phyloP scores from a whole-genome alignment of 2,329 filamentous ascomycete species.

The Botryotinia convoluta region DNA sequence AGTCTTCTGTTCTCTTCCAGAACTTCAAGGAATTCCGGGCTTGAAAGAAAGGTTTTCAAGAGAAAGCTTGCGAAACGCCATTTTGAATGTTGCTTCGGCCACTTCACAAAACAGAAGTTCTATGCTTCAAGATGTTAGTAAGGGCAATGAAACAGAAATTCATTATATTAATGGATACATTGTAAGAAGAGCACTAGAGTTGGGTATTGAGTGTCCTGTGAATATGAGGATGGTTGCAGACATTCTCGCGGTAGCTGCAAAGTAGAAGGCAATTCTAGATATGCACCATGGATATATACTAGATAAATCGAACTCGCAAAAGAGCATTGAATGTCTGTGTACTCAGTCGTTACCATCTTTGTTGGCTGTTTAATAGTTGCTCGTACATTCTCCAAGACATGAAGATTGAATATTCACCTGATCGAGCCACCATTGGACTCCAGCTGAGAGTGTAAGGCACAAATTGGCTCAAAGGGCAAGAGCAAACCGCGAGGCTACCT shows the following conservation, averaged over 20 bases:
- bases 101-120: slow-evolving; percentile 57
- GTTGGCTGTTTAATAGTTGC: not conserved
- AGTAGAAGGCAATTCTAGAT: not conserved
- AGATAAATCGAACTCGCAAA: not conserved
- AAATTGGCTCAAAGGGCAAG: not conserved
- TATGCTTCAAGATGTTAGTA: slow-evolving; percentile 59
- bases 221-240: slow-evolving; percentile 43
- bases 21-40: slow-evolving; percentile 6
- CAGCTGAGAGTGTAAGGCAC: not conserved
- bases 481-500: not conserved
- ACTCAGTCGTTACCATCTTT: too few relatives aligned
- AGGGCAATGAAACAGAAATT: slow-evolving; percentile 48
- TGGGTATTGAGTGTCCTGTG: slow-evolving; percentile 38
- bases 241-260: not conserved
- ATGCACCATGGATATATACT: not conserved
- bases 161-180: slow-evolving; percentile 60
- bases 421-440: not conserved
- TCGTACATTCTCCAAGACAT: not conserved
- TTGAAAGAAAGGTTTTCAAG: slow-evolving; percentile 6
- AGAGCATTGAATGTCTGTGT: not conserved
- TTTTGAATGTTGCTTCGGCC: slow-evolving; percentile 48
- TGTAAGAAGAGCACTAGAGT: slow-evolving; percentile 29
- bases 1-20: slow-evolving; percentile 56
- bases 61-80: slow-evolving; percentile 37
- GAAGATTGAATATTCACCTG: not conserved